Base-by-base conservation (phyloP, 192 early-diverging fungal species). In the Coemansia sp. region DNA sequence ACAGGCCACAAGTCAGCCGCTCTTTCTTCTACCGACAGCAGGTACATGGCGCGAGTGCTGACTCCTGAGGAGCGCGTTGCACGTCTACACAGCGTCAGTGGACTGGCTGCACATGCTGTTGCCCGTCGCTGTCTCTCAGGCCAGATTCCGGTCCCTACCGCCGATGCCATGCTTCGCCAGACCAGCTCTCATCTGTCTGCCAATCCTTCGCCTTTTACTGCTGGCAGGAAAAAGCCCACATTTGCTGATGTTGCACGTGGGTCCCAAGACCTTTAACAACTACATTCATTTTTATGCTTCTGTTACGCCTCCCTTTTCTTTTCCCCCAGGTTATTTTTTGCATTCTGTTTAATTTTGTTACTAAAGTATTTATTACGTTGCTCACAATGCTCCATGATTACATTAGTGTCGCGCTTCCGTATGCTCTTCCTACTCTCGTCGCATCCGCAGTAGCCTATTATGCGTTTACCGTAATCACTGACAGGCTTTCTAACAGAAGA, bases 11-110 rank as follows among this genome's bases (percentile, higher is more conserved):
- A 9, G 34, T 38, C 8, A 9, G 10, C 34, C 1, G 34, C 34
- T 7, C 6, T 38, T 38, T 7, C 34, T 38, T 7, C 34, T 38
- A 38, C 34, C 5, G 34, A 38, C 34, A 9, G 34, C 34, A 38
- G 34, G 10, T 9, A 38, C 34, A 38, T 38, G 34, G 4, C 58
- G n/a, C 72, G 69, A 22, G 38, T 59, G 34, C 57, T 81, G 60
- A 81, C 78, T 23, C 72, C 72, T 18, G 78, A 70, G 62, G 78
- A 81, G 63, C 72, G 78, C 54, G 72, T 69, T 19, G 78, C 78
- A 3, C 56, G 78, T 24, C 59, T 81, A 27, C 62, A 74, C 30
- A 55, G 72, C 0, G 78, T 81, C 52, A 81, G 78, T 47, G 78
- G 78, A 24, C 78, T 81, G 62, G 78, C 78, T 34, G 78, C 78